A percentile compares a stretch with the other conserved stretches of the same genome.
These are phyloP conservation scores for Galerina sulciceps DNA, from an alignment of 768 basidiomycete genomes.

Conservation along the genomic window DNA sequence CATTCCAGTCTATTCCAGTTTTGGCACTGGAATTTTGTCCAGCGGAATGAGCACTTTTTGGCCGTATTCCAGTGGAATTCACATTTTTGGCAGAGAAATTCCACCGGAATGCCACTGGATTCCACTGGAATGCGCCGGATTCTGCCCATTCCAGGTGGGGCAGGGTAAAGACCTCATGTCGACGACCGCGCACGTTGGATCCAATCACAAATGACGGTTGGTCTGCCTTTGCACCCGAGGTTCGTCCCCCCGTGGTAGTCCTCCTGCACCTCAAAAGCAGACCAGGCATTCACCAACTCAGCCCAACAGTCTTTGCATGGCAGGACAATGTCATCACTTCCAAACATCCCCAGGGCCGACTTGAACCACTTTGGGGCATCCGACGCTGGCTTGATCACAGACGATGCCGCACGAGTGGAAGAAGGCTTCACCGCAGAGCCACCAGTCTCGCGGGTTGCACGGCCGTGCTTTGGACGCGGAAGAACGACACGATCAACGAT, in stretches of 20 bases:
- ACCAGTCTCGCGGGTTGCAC: neutral
- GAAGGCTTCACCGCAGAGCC: neutral
- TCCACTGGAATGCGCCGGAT: too few species aligned
- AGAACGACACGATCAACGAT: too few species aligned
- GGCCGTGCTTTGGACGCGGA: too few species aligned
- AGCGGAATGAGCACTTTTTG: too few species aligned
- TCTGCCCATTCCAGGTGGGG: too few species aligned
- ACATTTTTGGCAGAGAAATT: too few species aligned
- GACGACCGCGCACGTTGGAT: neutral
- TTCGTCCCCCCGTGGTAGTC: neutral
- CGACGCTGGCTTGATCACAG: neutral
- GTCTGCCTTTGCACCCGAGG: neutral
- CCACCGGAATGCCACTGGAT: too few species aligned
- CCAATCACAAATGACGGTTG: neutral
- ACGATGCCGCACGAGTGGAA: neutral
- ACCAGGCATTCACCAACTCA: neutral
- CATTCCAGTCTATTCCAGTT: too few species aligned
- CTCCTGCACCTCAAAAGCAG: neutral
- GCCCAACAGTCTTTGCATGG: neutral
- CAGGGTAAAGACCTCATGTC: too few species aligned
- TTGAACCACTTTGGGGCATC: neutral
- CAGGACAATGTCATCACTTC: too few species aligned
- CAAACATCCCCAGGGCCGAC: neutral
- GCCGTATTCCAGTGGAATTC: too few species aligned
- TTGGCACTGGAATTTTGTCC: too few species aligned